These are phyloP conservation scores for Poa annua DNA, from an alignment of 176 grass and related monocot genomes.

Conservation along the genomic window DNA sequence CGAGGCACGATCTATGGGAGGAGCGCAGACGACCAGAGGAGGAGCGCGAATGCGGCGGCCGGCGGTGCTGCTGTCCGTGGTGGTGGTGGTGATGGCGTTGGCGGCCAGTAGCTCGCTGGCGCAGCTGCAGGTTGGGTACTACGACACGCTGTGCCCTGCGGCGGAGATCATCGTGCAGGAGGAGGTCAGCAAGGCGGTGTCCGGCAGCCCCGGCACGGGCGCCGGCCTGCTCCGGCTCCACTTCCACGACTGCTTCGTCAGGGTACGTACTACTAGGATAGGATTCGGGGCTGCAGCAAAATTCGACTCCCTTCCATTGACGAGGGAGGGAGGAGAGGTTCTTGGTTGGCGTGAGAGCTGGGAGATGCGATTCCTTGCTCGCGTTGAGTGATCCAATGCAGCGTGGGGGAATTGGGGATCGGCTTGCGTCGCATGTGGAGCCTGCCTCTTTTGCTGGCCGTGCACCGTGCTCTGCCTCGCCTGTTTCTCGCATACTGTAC, in stretches of 20 bases:
- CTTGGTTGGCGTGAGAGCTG: not conserved
- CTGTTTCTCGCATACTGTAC: too few relatives aligned
- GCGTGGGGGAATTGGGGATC: not conserved
- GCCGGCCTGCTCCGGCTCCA: slow-evolving; percentile 71
- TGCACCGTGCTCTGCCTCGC: slow-evolving; percentile 14
- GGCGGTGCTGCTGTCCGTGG: not conserved
- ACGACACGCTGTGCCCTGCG: slow-evolving; percentile 63
- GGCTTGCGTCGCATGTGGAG: slow-evolving; percentile 29
- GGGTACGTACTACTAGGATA: slow-evolving; percentile 49
- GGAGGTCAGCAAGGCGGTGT: slow-evolving; percentile 52
- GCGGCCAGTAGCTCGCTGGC: not conserved
- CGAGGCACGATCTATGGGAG: not conserved
- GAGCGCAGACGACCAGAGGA: not conserved
- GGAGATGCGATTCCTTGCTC: not conserved
- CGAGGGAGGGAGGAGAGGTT: not conserved
- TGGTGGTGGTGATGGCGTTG: not conserved
- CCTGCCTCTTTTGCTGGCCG: slow-evolving; percentile 21
- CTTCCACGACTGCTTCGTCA: slow-evolving; percentile 94
- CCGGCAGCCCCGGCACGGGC: slow-evolving; percentile 38
- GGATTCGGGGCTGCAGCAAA: too few relatives aligned
- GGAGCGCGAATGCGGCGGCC: not conserved
- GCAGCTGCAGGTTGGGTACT: slow-evolving; percentile 64
- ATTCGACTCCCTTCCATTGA: not conserved
- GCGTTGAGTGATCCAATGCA: slow-evolving; percentile 43
- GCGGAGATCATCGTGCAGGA: slow-evolving; percentile 65